Conservation (phyloP, 257 asterid species). For the Capsicum baccatum region DNA sequence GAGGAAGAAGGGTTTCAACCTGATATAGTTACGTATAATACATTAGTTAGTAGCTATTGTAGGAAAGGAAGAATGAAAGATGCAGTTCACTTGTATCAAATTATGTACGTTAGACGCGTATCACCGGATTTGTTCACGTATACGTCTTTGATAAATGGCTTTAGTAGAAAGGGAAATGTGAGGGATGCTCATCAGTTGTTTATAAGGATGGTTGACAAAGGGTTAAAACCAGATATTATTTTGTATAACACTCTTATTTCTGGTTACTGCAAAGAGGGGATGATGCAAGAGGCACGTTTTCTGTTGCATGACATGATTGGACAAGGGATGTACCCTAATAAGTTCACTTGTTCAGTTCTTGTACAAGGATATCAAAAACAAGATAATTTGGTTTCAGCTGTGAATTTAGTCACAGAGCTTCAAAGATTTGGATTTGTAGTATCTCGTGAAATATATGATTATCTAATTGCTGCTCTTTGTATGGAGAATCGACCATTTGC, state of each 20-base stretch:
- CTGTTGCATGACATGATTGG: slow-evolving; percentile 74
- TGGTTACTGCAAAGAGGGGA: slow-evolving; percentile 80
- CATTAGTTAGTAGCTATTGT: slow-evolving; percentile 74
- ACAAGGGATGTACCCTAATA: slow-evolving; percentile 63
- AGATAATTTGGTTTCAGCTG: slow-evolving; percentile 68
- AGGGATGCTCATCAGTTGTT: slow-evolving; percentile 73
- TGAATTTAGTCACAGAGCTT: slow-evolving; percentile 74
- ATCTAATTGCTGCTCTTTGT: slow-evolving; percentile 64
- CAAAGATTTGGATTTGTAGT: slow-evolving; percentile 55
- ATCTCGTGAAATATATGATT: slow-evolving; percentile 60
- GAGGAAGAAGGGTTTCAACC: slow-evolving; percentile 87
- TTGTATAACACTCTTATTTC: slow-evolving; percentile 69
- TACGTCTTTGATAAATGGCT: slow-evolving; percentile 73
- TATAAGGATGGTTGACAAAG: slow-evolving; percentile 64
- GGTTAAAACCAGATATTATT: slow-evolving; percentile 66
- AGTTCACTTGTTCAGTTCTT: slow-evolving; percentile 66
- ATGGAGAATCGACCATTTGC: slow-evolving; percentile 82
- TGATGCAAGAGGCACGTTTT: slow-evolving; percentile 76
- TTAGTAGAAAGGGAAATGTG: slow-evolving; percentile 67
- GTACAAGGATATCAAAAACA: slow-evolving; percentile 70
- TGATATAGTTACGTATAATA: slow-evolving; percentile 75
- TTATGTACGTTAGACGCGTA: slow-evolving; percentile 66
- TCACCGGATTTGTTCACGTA: slow-evolving; percentile 77
- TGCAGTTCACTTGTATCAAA: slow-evolving; percentile 71
- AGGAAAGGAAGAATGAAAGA: slow-evolving; percentile 73